Conservation (phyloP, 1,284 basidiomycete genomes). For the Boletellus dicymbophilus region DNA sequence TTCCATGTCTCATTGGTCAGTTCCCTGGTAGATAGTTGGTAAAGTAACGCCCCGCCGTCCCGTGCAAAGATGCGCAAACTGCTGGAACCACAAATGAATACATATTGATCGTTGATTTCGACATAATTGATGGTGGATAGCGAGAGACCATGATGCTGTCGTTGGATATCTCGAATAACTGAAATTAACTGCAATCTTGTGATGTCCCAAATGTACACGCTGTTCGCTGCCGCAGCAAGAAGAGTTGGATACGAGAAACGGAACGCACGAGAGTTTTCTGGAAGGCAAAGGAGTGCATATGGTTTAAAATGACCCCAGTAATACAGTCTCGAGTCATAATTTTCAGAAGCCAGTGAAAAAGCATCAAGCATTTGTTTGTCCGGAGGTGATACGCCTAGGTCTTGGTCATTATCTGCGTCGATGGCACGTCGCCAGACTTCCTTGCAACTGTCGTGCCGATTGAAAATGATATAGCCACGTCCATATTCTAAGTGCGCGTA, state of each 20-base stretch:
- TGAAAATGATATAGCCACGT: conserved; percentile 71
- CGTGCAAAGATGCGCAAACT: conserved; percentile 56
- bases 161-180: conserved; percentile 46
- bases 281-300: conserved; percentile 54
- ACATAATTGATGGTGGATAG: conserved; percentile 60
- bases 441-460: conserved; percentile 53
- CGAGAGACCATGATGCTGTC: conserved; percentile 8
- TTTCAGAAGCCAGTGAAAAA: conserved; percentile 15
- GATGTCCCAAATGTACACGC: conserved; percentile 63
- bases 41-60: conserved; percentile 42
- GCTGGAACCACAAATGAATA: conserved; percentile 56
- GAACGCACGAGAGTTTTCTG: conserved; percentile 54
- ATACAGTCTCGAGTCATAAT: conserved; percentile 7
- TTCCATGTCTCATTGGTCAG: conserved; percentile 33
- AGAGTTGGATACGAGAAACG: conserved; percentile 70
- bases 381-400: conserved; percentile 34
- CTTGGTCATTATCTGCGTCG: conserved; percentile 29
- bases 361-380: conserved; percentile 37
- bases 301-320: conserved; percentile 54
- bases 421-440: conserved; percentile 66
- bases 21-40: conserved; percentile 41
- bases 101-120: conserved; percentile 59
- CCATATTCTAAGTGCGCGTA: conserved; percentile 75
- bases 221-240: conserved; percentile 44
- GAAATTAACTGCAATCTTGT: conserved; percentile 46